phyloP scores from a whole-genome alignment of 306 rosid species.

The Heteromeles arbutifolia region DNA sequence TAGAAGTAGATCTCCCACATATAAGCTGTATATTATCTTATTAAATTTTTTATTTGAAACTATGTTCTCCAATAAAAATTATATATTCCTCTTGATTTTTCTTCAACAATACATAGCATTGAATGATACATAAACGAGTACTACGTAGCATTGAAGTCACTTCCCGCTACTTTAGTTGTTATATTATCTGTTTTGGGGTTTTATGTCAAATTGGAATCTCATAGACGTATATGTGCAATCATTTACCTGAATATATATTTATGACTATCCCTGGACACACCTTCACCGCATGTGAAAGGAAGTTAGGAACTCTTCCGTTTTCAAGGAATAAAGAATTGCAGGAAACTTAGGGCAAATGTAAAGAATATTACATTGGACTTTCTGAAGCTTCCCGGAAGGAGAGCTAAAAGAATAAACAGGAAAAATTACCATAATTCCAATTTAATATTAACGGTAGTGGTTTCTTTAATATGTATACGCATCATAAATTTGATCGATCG shows the following conservation, averaged over 20 bases:
- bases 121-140: background rate
- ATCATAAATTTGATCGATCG: background rate
- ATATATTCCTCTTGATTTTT: background rate
- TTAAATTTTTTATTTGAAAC: background rate
- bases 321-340: background rate
- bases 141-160: background rate
- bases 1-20: background rate
- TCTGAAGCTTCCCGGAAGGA: slow-evolving; percentile 12
- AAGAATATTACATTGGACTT: background rate
- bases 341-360: background rate
- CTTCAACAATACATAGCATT: background rate
- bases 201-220: background rate
- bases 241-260: background rate
- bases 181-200: background rate
- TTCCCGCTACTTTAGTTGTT: background rate
- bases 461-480: background rate
- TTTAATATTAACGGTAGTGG: background rate
- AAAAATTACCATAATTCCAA: no score
- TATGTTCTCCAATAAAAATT: background rate
- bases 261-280: background rate
- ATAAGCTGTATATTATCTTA: background rate
- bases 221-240: background rate
- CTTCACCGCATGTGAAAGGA: background rate
- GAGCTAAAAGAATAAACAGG: no score
- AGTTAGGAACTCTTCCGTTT: background rate